These are phyloP conservation scores for Syzygium aqueum DNA, from an alignment of 345 rosid genomes.

Conservation along the genomic window DNA sequence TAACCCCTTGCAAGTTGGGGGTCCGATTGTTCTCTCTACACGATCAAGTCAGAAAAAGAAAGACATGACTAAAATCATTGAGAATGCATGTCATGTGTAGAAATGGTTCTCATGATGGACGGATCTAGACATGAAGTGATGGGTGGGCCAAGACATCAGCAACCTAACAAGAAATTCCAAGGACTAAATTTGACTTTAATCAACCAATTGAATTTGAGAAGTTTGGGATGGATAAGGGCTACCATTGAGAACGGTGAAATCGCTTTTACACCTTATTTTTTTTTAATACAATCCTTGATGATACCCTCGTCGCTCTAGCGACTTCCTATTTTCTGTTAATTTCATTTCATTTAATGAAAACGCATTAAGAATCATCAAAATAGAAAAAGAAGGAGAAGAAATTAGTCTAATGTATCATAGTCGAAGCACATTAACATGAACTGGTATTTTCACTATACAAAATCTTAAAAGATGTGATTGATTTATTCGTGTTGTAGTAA, in stretches of 20 bases:
- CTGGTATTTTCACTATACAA: background rate
- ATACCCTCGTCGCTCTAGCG: rapidly evolving
- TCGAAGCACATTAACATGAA: background rate
- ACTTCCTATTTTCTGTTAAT: background rate
- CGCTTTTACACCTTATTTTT: too few relatives aligned
- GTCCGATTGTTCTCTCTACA: background rate
- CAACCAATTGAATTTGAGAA: background rate
- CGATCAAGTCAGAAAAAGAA: background rate
- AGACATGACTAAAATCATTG: background rate
- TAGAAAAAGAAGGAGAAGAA: background rate
- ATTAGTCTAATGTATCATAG: background rate
- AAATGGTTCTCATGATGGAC: background rate
- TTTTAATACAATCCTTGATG: background rate
- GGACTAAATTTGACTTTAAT: background rate
- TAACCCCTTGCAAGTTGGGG: background rate
- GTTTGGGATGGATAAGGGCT: background rate
- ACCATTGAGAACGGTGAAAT: rapidly evolving
- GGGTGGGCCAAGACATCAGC: background rate
- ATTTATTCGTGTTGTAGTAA: background rate
- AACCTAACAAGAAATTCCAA: background rate
- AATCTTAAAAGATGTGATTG: background rate
- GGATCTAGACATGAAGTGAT: background rate
- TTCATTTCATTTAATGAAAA: background rate
- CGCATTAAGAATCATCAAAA: background rate
- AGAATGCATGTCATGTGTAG: background rate